phyloP scores from a whole-genome alignment of 2,329 filamentous ascomycete genomes.

The Ascochyta viciae-villosae region DNA sequence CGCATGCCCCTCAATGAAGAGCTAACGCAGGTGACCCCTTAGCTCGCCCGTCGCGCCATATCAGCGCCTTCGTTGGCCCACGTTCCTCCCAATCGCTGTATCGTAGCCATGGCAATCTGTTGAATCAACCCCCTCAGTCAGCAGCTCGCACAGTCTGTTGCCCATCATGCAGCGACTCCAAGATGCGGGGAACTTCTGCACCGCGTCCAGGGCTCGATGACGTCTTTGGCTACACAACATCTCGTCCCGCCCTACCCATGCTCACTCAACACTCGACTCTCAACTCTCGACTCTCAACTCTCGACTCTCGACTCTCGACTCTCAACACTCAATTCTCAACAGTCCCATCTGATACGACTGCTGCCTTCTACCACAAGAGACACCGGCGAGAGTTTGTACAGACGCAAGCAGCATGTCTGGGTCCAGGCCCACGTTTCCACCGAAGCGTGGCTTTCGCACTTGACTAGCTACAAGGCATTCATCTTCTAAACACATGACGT shows the following conservation, averaged over 20 bases:
- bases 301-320: no score
- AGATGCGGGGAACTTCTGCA: conserved; percentile 22
- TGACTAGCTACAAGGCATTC: background rate
- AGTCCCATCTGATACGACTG: background rate
- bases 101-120: conserved; percentile 1
- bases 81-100: conserved; percentile 5
- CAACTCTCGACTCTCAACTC: no score
- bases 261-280: conserved; percentile 1
- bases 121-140: background rate
- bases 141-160: conserved; percentile 1
- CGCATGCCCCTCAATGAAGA: conserved; percentile 19
- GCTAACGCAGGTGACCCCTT: conserved; percentile 26
- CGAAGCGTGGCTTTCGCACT: background rate
- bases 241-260: conserved; percentile 9
- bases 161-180: conserved; percentile 1
- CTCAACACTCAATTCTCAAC: background rate
- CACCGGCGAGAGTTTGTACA: background rate
- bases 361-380: background rate
- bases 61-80: conserved; percentile 5
- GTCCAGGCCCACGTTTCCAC: background rate
- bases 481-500: background rate
- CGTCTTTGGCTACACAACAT: conserved; percentile 20
- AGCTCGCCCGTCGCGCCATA: conserved; percentile 5
- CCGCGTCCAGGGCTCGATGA: conserved; percentile 23
- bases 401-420: background rate